Base-by-base conservation (phyloP, 306 rosid species). In the Castanea sativa region DNA sequence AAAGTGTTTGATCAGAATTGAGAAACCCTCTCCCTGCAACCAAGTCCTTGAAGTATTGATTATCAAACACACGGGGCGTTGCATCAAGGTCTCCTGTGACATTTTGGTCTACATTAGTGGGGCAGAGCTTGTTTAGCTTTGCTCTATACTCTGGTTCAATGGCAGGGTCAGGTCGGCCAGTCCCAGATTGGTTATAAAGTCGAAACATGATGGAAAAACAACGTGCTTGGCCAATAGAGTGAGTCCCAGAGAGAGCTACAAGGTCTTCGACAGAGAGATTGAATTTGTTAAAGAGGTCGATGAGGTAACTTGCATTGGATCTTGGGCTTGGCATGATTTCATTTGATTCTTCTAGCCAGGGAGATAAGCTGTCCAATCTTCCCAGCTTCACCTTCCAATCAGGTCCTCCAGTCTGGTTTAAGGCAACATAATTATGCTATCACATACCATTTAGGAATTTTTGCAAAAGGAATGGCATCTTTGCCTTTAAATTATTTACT, bases 141-240 rank as follows among this genome's bases (percentile, higher is more conserved):
- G 73, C 68, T 79, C 94, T 84, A 6, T 38, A 94, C 21, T 1
- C 1, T 0, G 90, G 91, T 1, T 90, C 95, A 6, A 94, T 70
- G 25, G 89, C 83, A 15, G 97, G 97, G 83, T 94, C 99, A 0
- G 97, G 92, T 38, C 4, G 82, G 41, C 97, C 95, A 0, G 81
- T 79, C 18, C 99, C 97, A 0, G 97, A 91, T 67, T 94, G 97
- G 73, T 92, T 94, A 86, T 94, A 94, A 8, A 94, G 87, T 73
- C 99, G 81, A 64, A 90, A 92, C 97, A 94, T 92, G 92, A 94
- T 55, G 10, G 99, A 94, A 63, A 94, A 94, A 74, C 99, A 94
- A 64, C 94, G 91, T 13, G 64, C 99, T 84, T 91, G 59, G 55
- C 99, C 99, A 9, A 94, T 86, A 6, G 93, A 92, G 82, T 94